Conservation (phyloP, 768 basidiomycete species). For the Hericium coralloides region DNA sequence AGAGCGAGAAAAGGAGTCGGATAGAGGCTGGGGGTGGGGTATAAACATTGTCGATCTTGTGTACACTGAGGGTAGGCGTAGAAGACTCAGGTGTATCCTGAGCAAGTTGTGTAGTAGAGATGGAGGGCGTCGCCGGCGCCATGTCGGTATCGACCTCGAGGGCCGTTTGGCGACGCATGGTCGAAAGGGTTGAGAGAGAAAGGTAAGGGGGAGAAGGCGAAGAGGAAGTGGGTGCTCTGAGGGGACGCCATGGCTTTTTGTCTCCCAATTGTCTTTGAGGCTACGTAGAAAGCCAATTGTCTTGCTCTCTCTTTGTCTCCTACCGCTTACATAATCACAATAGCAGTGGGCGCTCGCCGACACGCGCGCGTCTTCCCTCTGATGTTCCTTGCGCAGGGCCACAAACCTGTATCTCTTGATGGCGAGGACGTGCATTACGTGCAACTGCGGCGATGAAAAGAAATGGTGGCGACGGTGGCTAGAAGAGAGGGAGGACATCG, state of each 20-base stretch:
- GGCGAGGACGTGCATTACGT: no score
- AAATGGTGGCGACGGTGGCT: no score
- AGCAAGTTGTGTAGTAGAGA: slow-evolving; percentile 13
- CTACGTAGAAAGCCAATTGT: slow-evolving; percentile 1
- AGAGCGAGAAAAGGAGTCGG: slow-evolving; percentile 57
- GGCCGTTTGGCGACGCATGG: slow-evolving; percentile 19
- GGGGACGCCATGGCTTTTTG: slow-evolving; percentile 22
- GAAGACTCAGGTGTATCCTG: slow-evolving; percentile 12
- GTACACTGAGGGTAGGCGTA: slow-evolving; percentile 17
- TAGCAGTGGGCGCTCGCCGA: not conserved
- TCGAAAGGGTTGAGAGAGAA: slow-evolving; percentile 13
- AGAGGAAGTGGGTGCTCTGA: slow-evolving; percentile 2
- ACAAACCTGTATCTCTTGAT: no score
- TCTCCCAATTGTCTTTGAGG: not conserved
- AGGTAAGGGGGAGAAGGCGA: slow-evolving; percentile 12
- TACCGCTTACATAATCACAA: slow-evolving; percentile 12
- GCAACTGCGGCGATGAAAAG: no score
- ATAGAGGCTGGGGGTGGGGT: slow-evolving; percentile 29
- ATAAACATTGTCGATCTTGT: slow-evolving; percentile 14
- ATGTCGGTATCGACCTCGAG: slow-evolving; percentile 16
- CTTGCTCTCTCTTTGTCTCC: not conserved
- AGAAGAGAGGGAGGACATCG: no score
- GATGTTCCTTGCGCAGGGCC: no score
- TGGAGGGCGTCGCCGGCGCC: slow-evolving; percentile 14
- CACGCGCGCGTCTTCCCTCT: no score